A percentile compares a stretch with the other conserved stretches of the same genome.
These are phyloP conservation scores for Talaromyces verruculosus DNA, from an alignment of 2,329 filamentous ascomycete genomes.

Conservation along the genomic window DNA sequence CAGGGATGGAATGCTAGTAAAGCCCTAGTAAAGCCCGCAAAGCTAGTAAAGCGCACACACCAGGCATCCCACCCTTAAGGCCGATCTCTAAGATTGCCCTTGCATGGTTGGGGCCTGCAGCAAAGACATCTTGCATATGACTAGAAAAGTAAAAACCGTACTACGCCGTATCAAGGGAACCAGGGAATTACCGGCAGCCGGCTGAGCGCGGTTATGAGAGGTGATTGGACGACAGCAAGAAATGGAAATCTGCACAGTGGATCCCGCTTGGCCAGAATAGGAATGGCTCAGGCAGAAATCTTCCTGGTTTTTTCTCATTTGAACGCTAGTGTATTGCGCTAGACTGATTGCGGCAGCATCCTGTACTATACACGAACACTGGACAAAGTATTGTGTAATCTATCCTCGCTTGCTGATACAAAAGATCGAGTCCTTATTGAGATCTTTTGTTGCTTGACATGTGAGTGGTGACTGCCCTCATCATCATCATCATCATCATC, in stretches of 20 bases:
- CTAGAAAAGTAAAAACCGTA: constrained; percentile 16
- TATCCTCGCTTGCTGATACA: not conserved
- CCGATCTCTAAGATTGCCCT: constrained; percentile 23
- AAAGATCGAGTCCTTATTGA: not conserved
- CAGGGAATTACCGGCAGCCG: constrained; percentile 8
- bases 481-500: not conserved
- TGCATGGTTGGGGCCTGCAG: constrained; percentile 23
- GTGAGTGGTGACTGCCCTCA: not conserved
- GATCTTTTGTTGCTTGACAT: not conserved
- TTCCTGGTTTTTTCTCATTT: constrained; percentile 1
- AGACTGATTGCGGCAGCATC: not conserved
- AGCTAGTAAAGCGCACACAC: constrained; percentile 20
- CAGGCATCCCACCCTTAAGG: constrained; percentile 16
- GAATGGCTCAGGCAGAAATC: constrained; percentile 1
- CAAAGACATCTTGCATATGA: constrained; percentile 31
- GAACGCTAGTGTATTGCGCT: not conserved
- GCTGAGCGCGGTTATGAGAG: not conserved
- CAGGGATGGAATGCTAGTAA: constrained; percentile 5
- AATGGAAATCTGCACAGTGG: constrained; percentile 6
- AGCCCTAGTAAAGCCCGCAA: not conserved
- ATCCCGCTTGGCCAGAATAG: not conserved
- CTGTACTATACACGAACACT: not conserved
- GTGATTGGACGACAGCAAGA: not conserved
- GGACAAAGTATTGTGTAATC: not conserved
- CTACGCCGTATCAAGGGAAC: not conserved